A percentile compares a stretch with the other conserved stretches of the same genome.
Evolutionary conservation across 352 stramenopile genomes (phyloP).

Genomic region (Phytophthora pseudosyringae): DNA sequence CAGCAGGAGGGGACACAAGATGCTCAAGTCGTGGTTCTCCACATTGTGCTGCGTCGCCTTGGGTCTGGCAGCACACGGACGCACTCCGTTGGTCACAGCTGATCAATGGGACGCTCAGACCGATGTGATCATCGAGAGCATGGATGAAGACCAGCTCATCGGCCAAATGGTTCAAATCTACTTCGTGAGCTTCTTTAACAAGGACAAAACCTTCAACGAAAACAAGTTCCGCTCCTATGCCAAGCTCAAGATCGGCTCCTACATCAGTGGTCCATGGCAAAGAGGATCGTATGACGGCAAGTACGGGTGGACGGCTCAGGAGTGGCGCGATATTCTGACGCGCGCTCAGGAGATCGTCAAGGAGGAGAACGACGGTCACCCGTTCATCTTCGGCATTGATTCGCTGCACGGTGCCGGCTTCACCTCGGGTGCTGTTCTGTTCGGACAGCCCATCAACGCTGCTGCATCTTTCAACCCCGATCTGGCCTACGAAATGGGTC

Average conservation of each 20-base stretch:
- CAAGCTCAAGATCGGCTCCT: slow-evolving; percentile 84
- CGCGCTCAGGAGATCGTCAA: slow-evolving; percentile 79
- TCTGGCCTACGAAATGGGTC: slow-evolving; percentile 69
- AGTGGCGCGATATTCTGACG: slow-evolving; percentile 75
- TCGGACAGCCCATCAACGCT: slow-evolving; percentile 89
- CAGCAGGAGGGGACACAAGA: slow-evolving; percentile 20
- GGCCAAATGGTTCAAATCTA: slow-evolving; percentile 92
- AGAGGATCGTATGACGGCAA: slow-evolving; percentile 33
- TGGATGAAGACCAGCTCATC: slow-evolving; percentile 51
- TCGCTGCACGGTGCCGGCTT: slow-evolving; percentile 91
- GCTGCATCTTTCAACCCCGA: slow-evolving; percentile 88
- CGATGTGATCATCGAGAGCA: slow-evolving; percentile 42
- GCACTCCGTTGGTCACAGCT: slow-evolving; percentile 13
- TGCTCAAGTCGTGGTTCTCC: slow-evolving; percentile 44
- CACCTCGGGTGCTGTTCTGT: slow-evolving; percentile 76
- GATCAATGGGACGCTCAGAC: slow-evolving; percentile 43
- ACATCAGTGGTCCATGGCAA: slow-evolving; percentile 77
- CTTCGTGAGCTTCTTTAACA: slow-evolving; percentile 70
- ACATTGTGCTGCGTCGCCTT: slow-evolving; percentile 31
- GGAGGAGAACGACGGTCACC: slow-evolving; percentile 63
- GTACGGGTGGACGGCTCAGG: slow-evolving; percentile 55
- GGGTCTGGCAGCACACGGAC: slow-evolving; percentile 18
- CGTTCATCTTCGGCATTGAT: slow-evolving; percentile 90
- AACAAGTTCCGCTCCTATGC: slow-evolving; percentile 69
- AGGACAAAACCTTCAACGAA: slow-evolving; percentile 63